A percentile compares a stretch with the other conserved stretches of the same genome.
These are phyloP conservation scores for Hyphodiscus hymeniophilus DNA, from an alignment of 495 filamentous ascomycete genomes.

Conservation along the genomic window DNA sequence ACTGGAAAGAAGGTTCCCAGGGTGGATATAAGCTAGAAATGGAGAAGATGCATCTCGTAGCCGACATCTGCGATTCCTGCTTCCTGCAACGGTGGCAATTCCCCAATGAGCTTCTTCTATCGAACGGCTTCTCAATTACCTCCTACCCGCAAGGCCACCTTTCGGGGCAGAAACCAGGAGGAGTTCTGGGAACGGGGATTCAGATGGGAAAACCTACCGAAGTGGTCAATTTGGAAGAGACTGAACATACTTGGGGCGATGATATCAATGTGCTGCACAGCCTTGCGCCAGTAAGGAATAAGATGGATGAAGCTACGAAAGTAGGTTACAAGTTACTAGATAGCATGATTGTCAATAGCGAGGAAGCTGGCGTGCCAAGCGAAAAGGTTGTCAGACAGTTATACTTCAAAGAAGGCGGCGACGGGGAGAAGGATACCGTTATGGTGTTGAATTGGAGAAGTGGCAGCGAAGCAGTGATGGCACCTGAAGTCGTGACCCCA, in stretches of 20 bases:
- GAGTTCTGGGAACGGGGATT: neutral
- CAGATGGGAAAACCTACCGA: neutral
- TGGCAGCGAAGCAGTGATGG: neutral
- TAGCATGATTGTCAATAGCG: constrained; percentile 7
- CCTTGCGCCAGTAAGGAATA: constrained; percentile 8
- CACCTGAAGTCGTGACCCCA: too few species aligned
- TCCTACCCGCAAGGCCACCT: constrained; percentile 33
- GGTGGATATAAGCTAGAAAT: constrained; percentile 43
- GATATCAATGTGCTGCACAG: constrained; percentile 18
- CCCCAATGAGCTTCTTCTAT: constrained; percentile 42
- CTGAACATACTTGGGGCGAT: constrained; percentile 21
- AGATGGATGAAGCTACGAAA: constrained; percentile 10
- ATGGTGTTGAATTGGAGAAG: constrained; percentile 19
- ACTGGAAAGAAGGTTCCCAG: constrained; percentile 37
- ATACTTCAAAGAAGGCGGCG: constrained; percentile 16
- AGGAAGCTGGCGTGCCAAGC: neutral
- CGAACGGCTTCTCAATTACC: constrained; percentile 49
- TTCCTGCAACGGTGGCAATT: constrained; percentile 53
- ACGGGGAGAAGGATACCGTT: constrained; percentile 15
- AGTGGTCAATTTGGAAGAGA: constrained; percentile 16
- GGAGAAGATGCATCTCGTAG: constrained; percentile 37
- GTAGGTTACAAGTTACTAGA: constrained; percentile 13
- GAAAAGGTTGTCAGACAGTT: constrained; percentile 17
- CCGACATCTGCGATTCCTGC: constrained; percentile 46
- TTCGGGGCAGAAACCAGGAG: constrained; percentile 9